Evolutionary conservation across 2,329 filamentous ascomycete genomes (phyloP), one percentile per base, ranked within the genome.

Genomic region (Ceratocystis ficicola): DNA sequence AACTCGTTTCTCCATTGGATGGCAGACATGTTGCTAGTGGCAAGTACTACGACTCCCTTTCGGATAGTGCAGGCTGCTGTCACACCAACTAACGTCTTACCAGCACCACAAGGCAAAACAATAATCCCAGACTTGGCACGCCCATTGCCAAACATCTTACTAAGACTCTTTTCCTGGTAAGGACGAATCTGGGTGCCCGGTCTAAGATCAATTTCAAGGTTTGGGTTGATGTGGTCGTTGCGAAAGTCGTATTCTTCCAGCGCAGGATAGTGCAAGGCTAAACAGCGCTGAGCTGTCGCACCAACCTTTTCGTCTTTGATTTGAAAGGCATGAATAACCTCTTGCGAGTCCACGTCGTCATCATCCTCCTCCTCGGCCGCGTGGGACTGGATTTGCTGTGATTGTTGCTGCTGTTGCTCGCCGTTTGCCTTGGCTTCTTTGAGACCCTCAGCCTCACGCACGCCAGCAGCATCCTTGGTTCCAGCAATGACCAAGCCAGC

Each of bases 81-180:
- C 70, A 99, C 96, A n/a, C 94, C 94, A 17, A 99, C 94, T 50
- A 99, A 78, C 1, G 94, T 99, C 79, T 99, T 99, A 68, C 94
- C 94, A 20, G 94, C 94, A 70, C 94, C 94, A 74, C 94, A 99
- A 20, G 94, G 94, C 71, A 99, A 77, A 66, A 99, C 94, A 68
- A 99, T 99, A 70, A 99, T 95, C 66, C 94, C 94, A 75, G 91
- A 96, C 78, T 96, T 94, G 15, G 94, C 94, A 76, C 94, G 87
- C 62, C 93, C 93, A 73, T 99, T 99, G 73, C 94, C 93, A 74
- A 99, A 99, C 94, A 99, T 99, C 76, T 99, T 99, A 78, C 90
- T 95, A 8, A 99, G 79, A 70, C 91, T 95, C 77, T 96, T 95
- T 75, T 99, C 94, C 74, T 99, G 94, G 71, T 99, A 99, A 68